Conservation (phyloP, 2,329 filamentous ascomycete species). For the Colletotrichum spinosum region DNA sequence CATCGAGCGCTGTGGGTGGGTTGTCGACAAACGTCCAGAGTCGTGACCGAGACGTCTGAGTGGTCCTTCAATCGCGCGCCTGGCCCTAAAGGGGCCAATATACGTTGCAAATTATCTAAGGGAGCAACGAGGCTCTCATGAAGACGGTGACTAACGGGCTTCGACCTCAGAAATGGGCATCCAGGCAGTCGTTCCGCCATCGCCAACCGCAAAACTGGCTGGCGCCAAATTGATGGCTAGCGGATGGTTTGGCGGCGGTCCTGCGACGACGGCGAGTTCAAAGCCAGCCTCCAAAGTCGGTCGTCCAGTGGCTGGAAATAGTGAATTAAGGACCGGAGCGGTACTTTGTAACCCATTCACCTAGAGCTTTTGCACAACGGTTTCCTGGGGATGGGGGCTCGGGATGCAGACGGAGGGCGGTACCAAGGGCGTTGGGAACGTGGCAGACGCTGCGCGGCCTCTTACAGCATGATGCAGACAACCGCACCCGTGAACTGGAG, state of each 20-base stretch:
- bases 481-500: background rate
- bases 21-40: too few relatives aligned
- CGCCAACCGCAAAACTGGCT: slow-evolving; percentile 3
- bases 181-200: slow-evolving; percentile 1
- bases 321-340: background rate
- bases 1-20: too few relatives aligned
- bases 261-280: slow-evolving; percentile 16
- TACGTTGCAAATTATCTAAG: too few relatives aligned
- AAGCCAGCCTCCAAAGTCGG: background rate
- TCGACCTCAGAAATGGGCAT: too few relatives aligned
- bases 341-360: background rate
- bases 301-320: slow-evolving; percentile 4
- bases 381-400: slow-evolving; percentile 13
- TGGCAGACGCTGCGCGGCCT: slow-evolving; percentile 15
- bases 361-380: background rate
- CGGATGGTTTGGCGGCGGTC: slow-evolving; percentile 1
- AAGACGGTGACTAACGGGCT: too few relatives aligned
- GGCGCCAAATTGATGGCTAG: slow-evolving; percentile 9
- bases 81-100: too few relatives aligned
- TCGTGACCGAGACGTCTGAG: too few relatives aligned
- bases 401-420: background rate
- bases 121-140: too few relatives aligned
- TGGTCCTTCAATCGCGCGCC: too few relatives aligned
- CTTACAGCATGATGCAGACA: background rate
- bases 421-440: slow-evolving; percentile 3